phyloP scores from a whole-genome alignment of 2,329 filamentous ascomycete species.

The Fusarium newnesense region DNA sequence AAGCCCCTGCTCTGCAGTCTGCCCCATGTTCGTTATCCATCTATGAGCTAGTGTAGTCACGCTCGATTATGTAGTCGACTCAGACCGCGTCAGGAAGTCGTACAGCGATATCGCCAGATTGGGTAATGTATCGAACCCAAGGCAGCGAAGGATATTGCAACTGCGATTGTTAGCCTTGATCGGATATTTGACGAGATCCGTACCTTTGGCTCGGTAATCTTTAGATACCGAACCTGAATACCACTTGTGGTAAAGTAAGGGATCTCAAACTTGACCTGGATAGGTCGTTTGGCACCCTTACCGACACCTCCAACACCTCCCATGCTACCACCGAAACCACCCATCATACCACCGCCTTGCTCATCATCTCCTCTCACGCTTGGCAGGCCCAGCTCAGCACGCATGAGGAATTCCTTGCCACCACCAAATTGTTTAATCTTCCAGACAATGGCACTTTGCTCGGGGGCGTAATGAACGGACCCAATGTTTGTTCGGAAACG shows the following conservation, averaged over 20 bases:
- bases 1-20: conserved; percentile 33
- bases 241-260: conserved; percentile 99
- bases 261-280: conserved; percentile 99
- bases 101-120: conserved; percentile 96
- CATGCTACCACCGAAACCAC: conserved; percentile 96
- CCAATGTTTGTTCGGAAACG: conserved; percentile 98
- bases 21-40: conserved; percentile 28
- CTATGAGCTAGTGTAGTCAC: conserved; percentile 2
- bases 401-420: conserved; percentile 98
- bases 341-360: conserved; percentile 96
- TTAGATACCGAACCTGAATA: conserved; percentile 97
- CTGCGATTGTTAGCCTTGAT: conserved; percentile 57
- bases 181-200: conserved; percentile 43
- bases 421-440: conserved; percentile 99
- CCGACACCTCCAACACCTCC: conserved; percentile 80
- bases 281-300: conserved; percentile 92
- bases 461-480: conserved; percentile 95
- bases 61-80: conserved; percentile 20
- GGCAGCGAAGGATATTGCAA: conserved; percentile 97
- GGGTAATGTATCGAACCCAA: conserved; percentile 98
- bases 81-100: conserved; percentile 89
- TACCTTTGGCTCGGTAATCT: conserved; percentile 99
- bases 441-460: conserved; percentile 98
- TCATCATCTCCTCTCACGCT: conserved; percentile 96
- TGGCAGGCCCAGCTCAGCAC: conserved; percentile 91